Conservation (phyloP, 176 grass and related monocot genomes). For the Stipa capillata region DNA sequence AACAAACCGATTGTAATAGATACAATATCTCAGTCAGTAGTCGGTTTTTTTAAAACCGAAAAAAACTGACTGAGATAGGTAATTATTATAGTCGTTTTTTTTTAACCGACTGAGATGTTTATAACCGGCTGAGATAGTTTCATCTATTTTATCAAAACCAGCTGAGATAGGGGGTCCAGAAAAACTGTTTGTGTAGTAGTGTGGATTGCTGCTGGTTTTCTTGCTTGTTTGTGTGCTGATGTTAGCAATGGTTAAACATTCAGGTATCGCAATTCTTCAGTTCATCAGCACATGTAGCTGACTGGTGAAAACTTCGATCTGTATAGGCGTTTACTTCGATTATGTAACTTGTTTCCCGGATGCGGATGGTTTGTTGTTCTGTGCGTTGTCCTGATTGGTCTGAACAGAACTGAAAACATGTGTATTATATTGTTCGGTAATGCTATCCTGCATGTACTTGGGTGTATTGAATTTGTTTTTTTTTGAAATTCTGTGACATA, state of each 20-base stretch:
- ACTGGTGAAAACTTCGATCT: background rate
- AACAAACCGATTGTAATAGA: too few relatives aligned
- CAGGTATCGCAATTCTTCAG: background rate
- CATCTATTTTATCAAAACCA: too few relatives aligned
- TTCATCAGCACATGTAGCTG: background rate
- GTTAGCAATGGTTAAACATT: background rate
- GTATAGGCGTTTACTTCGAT: background rate
- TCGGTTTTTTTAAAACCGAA: too few relatives aligned
- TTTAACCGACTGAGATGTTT: too few relatives aligned
- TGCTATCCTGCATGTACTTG: background rate
- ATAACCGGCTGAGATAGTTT: too few relatives aligned
- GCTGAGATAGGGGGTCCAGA: too few relatives aligned
- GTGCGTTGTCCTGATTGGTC: background rate
- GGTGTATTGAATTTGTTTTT: background rate
- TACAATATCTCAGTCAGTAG: too few relatives aligned
- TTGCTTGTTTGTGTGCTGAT: background rate
- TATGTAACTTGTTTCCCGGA: background rate
- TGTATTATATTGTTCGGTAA: background rate
- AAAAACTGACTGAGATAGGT: too few relatives aligned
- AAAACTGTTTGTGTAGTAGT: too few relatives aligned
- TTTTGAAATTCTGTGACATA: background rate
- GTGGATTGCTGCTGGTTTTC: background rate
- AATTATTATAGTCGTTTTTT: too few relatives aligned
- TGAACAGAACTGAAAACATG: background rate
- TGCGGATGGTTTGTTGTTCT: background rate